Evolutionary conservation across 78 protist species (phyloP).

Genomic region (Creolimax fragrantissima): DNA sequence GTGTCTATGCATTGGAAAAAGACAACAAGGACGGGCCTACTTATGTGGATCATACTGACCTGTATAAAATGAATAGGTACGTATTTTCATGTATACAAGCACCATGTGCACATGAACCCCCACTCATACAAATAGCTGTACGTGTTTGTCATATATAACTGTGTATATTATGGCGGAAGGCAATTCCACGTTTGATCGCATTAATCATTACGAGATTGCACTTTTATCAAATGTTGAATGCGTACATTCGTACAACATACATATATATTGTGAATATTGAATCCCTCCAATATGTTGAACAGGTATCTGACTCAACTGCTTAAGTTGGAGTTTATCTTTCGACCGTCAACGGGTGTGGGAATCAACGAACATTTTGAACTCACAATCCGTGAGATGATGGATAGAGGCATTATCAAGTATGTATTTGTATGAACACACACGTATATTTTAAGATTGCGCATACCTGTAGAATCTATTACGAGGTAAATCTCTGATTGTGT

Average conservation of each 20-base stretch:
- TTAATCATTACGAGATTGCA: too few species aligned
- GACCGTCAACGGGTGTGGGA: conserved; percentile 17
- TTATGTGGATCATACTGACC: neutral
- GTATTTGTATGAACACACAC: neutral
- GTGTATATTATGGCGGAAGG: too few species aligned
- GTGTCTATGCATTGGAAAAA: neutral
- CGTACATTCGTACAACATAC: too few species aligned
- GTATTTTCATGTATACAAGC: too few species aligned
- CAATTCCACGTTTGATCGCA: too few species aligned
- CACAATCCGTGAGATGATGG: neutral
- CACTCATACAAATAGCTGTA: too few species aligned
- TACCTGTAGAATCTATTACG: neutral
- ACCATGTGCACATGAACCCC: too few species aligned
- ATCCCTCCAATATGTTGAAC: too few species aligned
- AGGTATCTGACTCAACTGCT: conserved; percentile 5
- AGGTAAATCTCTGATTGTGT: neutral
- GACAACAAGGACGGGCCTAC: neutral
- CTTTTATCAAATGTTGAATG: too few species aligned
- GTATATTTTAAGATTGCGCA: neutral
- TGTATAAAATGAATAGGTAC: neutral
- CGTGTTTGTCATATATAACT: too few species aligned
- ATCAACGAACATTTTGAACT: conserved; percentile 11
- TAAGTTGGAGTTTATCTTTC: conserved; percentile 12
- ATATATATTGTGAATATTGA: too few species aligned
- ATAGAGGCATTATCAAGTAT: neutral